These are phyloP conservation scores for Phytopythium ostracodes DNA, from an alignment of 352 stramenopile species.

Conservation along the genomic window DNA sequence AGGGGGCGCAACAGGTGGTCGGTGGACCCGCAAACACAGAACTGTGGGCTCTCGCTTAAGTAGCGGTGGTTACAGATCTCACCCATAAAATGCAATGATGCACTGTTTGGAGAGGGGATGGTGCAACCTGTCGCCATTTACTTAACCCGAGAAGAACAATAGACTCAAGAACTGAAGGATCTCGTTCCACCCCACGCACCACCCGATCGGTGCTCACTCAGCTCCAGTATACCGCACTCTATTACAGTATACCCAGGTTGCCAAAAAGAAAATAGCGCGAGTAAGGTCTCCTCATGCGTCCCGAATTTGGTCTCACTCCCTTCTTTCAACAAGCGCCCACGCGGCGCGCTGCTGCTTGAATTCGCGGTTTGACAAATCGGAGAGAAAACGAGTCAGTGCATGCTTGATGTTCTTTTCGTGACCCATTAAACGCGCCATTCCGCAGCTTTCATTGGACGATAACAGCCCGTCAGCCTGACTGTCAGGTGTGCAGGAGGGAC, in stretches of 20 bases:
- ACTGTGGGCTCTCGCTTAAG: conserved; percentile 11
- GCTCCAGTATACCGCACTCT: not conserved
- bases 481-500: not conserved
- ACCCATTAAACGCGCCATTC: conserved; percentile 1
- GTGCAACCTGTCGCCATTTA: not conserved
- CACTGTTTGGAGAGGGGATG: not conserved
- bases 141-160: not conserved
- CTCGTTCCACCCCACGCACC: conserved; percentile 1
- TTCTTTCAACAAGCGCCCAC: not conserved
- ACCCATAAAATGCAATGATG: conserved; percentile 24
- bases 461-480: too few species aligned
- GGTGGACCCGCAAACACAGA: conserved; percentile 12
- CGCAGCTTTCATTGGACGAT: conserved; percentile 2
- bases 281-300: not conserved
- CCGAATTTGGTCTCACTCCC: not conserved
- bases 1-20: not conserved
- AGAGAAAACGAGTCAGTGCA: not conserved
- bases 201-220: not conserved
- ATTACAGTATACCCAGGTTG: too few species aligned
- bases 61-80: conserved; percentile 19
- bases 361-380: conserved; percentile 5
- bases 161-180: conserved; percentile 3
- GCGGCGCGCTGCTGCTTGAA: conserved; percentile 4
- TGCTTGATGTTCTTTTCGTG: not conserved
- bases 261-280: conserved; percentile 5